Conservation (phyloP, 208 protist genomes). For the Trypanosoma avium region DNA sequence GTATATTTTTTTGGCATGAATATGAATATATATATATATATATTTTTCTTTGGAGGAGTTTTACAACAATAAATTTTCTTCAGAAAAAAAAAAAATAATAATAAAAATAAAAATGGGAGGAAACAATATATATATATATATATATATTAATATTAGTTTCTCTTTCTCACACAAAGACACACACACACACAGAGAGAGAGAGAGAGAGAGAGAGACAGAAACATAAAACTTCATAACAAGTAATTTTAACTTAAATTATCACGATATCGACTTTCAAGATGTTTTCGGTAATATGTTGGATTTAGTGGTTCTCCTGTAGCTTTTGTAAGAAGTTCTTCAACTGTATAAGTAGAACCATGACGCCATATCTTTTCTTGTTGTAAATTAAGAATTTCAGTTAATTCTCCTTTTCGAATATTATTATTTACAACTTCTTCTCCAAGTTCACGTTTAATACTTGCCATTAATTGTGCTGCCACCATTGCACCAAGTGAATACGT, state of each 20-base stretch:
- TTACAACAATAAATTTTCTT: no score
- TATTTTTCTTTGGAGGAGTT: no score
- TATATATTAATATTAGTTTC: no score
- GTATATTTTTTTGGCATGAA: no score
- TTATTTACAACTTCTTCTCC: conserved; percentile 30
- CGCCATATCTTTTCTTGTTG: conserved; percentile 28
- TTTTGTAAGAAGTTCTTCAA: conserved; percentile 64
- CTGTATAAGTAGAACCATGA: conserved; percentile 40
- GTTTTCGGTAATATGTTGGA: conserved; percentile 59
- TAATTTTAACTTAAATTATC: conserved; percentile 5
- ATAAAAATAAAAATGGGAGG: no score
- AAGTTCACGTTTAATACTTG: conserved; percentile 55
- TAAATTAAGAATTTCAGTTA: conserved; percentile 26
- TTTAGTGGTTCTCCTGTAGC: conserved; percentile 81
- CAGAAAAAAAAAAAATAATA: no score
- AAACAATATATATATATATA: no score
- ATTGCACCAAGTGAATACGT: conserved; percentile 87
- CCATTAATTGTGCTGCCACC: conserved; percentile 80
- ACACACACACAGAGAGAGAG: not conserved
- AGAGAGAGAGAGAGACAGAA: not conserved
- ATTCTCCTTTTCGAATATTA: conserved; percentile 54
- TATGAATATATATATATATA: no score
- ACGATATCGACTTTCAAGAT: conserved; percentile 78
- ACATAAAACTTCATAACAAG: no score
- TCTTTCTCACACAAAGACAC: conserved; percentile 10